These are phyloP conservation scores for Saprolegnia diclina DNA, from an alignment of 352 stramenopile genomes.

Conservation along the genomic window DNA sequence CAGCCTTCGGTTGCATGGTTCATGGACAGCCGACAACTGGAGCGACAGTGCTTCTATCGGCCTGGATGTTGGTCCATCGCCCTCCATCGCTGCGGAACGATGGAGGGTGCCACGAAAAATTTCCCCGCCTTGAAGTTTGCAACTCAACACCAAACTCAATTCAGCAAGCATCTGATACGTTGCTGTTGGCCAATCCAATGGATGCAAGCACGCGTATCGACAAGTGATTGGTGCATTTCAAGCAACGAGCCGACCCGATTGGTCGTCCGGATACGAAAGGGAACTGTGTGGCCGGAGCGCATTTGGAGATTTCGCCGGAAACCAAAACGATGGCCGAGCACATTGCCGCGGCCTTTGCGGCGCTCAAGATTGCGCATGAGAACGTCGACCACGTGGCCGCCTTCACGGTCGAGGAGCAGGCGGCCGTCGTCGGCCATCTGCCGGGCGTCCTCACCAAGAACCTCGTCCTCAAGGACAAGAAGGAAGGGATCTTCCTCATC, in stretches of 20 bases:
- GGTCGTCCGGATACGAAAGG: not conserved
- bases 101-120: not conserved
- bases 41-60: no score
- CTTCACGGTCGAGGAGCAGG: conserved; percentile 65
- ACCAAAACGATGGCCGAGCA: conserved; percentile 31
- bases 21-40: no score
- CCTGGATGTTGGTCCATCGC: no score
- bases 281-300: conserved; percentile 1
- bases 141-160: not conserved
- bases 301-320: conserved; percentile 18
- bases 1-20: no score
- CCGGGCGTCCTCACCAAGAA: conserved; percentile 91
- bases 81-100: not conserved
- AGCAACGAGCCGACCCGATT: not conserved
- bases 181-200: not conserved
- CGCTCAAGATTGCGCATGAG: conserved; percentile 51
- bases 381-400: conserved; percentile 53
- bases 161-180: not conserved
- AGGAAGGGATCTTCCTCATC: conserved; percentile 95
- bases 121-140: conserved; percentile 6
- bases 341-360: conserved; percentile 51
- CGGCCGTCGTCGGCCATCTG: conserved; percentile 71
- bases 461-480: conserved; percentile 97
- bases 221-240: not conserved
- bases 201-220: not conserved